Evolutionary conservation across 139 green algal species (phyloP), one percentile per base, ranked within the genome.

Genomic region (Pleodorina starrii): DNA sequence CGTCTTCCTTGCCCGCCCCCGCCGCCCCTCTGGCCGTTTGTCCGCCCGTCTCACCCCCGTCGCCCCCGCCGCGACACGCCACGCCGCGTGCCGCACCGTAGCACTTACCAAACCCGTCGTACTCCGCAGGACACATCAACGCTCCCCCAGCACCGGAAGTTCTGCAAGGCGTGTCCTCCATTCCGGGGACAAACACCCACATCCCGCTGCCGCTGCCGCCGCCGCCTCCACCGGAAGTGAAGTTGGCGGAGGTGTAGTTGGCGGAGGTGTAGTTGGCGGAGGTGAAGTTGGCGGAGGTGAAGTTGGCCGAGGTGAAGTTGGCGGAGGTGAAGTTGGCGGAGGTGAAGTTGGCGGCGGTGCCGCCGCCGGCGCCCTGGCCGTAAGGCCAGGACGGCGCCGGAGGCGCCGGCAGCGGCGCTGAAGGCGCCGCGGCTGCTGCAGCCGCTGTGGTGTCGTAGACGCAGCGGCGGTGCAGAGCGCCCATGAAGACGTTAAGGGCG

Each of bases 401-500:
- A 12, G 35, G 11, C 68, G 1, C 5, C 68, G 35, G 14, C 68
- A 19, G 35, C 35, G 79, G 63, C 63, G 63, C 16, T 23, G 32
- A n/a, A n/a, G n/a, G n/a, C n/a, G n/a, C n/a, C n/a, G n/a, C n/a
- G n/a, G n/a, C n/a, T n/a, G n/a, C n/a, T n/a, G n/a, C n/a, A n/a
- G n/a, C 32, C 38, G 68, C 32, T 3, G 32, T 76, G 68, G 25
- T 76, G 35, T 32, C 32, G 68, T 76, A 76, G 32, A 25, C 43
- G 87, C 89, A 94, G 73, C 86, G 79, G 36, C 91, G 75, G 27
- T 77, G 89, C 68, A 94, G 43, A 73, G 44, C 71, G 43, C 88
- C 91, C 75, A 83, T 88, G 73, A 94, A 93, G 38, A 92, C 42
- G 79, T 94, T 87, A 12, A 95, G 42, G 14, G 87, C 93, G 3